Evolutionary conservation across 176 grass and related monocot genomes (phyloP).

Genomic region (maize (Zea mays)): DNA sequence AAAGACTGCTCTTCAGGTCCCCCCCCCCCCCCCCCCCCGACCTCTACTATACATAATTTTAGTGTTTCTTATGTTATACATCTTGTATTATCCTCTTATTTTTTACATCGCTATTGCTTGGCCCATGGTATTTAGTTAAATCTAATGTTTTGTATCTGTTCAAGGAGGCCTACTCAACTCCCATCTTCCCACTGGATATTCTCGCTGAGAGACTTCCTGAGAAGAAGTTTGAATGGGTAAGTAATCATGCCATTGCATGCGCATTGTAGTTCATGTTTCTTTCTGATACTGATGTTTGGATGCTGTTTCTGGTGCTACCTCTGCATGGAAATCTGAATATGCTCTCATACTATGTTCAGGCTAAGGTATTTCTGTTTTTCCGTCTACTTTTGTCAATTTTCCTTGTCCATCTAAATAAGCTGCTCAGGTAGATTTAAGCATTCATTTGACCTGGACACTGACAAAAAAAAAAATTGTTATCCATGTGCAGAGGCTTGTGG

Average conservation of each 20-base stretch:
- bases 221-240: slow-evolving; percentile 97
- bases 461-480: slow-evolving; percentile 1
- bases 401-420: not conserved
- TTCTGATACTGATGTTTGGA: slow-evolving; percentile 30
- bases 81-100: not conserved
- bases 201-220: slow-evolving; percentile 74
- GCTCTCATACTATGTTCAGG: slow-evolving; percentile 44
- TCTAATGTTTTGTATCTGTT: slow-evolving; percentile 30
- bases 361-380: slow-evolving; percentile 54
- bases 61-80: not conserved
- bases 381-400: not conserved
- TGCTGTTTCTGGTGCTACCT: slow-evolving; percentile 20
- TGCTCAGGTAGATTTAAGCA: not conserved
- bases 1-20: slow-evolving; percentile 90
- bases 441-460: not conserved
- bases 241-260: slow-evolving; percentile 1
- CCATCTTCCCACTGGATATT: slow-evolving; percentile 74
- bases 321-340: slow-evolving; percentile 9
- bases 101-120: not conserved
- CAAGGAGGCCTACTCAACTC: slow-evolving; percentile 87
- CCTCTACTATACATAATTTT: not conserved
- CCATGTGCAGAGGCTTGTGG: slow-evolving; percentile 58
- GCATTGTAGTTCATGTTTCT: not conserved
- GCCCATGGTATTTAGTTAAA: not conserved
- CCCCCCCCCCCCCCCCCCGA: not conserved